Base-by-base conservation (phyloP, 371 early-diverging fungal genomes). In the Mucor racemosus region DNA sequence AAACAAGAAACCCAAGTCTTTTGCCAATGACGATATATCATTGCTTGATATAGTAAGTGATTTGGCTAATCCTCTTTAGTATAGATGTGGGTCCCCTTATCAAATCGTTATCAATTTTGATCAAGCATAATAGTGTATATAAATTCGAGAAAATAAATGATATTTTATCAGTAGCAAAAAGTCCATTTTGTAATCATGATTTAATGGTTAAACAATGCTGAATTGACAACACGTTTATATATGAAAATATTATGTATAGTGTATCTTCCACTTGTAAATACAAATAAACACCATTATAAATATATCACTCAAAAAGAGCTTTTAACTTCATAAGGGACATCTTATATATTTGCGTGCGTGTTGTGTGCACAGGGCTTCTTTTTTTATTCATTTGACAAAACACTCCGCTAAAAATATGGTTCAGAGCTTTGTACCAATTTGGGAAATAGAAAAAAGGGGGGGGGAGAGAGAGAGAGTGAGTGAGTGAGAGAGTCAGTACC, bases 21-120 rank as follows among this genome's bases (percentile, higher is more conserved):
- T 64, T 64, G 34, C 35, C 44, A 39, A 68, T 62, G 64, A 68
- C 64, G 69, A 64, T 60, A 40, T 54, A 58, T 62, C 17, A 11
- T 50, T 67, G 58, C 69, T 68, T 64, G 69, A 68, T 68, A 68
- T 64, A 68, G 69, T 54, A 68, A 44, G 34, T 64, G 69, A 68
- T 68, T 64, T 54, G 50, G 42, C 69, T 68, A 68, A 41, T 34
- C 69, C 55, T 31, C 17, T 68, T 68, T 64, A 54, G 64, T 68
- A 68, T 46, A 54, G 64, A 64, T 68, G 58, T 63, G 67, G 62
- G 67, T 39, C 55, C 58, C 62, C 58, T 67, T 62, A 67, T 62
- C 64, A 63, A 58, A 42, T 53, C 58, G 68, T 58, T 68, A 62
- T 63, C 68, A 48, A 44, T 61, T 21, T 66, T 61, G 61, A 61